A percentile compares a stretch with the other conserved stretches of the same genome.
phyloP scores from a whole-genome alignment of 345 rosid genomes.

The Hypericum perforatum region DNA sequence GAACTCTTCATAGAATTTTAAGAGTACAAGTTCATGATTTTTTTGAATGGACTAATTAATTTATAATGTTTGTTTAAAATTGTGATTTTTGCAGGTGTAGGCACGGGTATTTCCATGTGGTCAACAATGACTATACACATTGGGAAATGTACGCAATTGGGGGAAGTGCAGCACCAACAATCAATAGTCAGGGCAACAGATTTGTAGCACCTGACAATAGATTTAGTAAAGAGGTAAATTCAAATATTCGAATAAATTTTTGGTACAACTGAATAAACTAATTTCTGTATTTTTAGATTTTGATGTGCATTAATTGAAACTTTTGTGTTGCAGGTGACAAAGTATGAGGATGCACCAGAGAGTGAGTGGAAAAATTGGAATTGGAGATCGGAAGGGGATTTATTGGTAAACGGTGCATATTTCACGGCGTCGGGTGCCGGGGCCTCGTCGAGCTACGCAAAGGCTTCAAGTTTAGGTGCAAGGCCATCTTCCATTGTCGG shows the following conservation, averaged over 20 bases:
- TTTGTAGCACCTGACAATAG: background rate
- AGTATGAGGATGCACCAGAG: conserved; percentile 1
- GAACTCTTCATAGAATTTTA: too few relatives aligned
- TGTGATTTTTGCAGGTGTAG: background rate
- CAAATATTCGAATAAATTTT: too few relatives aligned
- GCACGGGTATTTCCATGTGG: conserved; percentile 6
- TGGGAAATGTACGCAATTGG: conserved; percentile 7
- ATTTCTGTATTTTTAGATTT: too few relatives aligned
- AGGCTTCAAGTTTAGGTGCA: conserved; percentile 3
- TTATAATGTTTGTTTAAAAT: too few relatives aligned
- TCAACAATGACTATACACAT: conserved; percentile 6
- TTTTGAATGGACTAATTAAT: too few relatives aligned
- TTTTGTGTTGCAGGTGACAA: conserved; percentile 4
- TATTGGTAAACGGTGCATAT: background rate
- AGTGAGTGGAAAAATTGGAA: conserved; percentile 4
- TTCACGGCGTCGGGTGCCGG: conserved; percentile 2
- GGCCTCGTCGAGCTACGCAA: background rate
- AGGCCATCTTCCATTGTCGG: conserved; percentile 5
- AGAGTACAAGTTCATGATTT: too few relatives aligned
- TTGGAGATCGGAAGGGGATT: conserved; percentile 3
- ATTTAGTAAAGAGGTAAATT: conserved; percentile 1
- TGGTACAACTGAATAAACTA: too few relatives aligned
- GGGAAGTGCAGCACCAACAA: conserved; percentile 2
- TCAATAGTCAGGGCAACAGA: conserved; percentile 1
- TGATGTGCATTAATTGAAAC: background rate